Base-by-base conservation (phyloP, 192 early-diverging fungal species). In the Obelidium mucronatum region DNA sequence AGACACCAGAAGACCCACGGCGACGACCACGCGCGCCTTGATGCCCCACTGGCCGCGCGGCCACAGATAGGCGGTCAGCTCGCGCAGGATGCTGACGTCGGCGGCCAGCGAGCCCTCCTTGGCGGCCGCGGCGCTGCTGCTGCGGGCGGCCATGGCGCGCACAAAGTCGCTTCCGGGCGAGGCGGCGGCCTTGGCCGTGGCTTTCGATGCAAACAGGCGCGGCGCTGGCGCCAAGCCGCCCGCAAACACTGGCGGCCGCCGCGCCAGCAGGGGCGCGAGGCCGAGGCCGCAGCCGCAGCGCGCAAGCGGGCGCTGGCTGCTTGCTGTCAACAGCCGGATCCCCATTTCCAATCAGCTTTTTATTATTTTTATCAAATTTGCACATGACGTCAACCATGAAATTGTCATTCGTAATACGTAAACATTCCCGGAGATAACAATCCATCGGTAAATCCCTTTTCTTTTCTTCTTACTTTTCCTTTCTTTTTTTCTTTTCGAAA, bases 61-160 rank as follows among this genome's bases (percentile, higher is more conserved):
- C 98, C 98, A 99, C 19, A 98, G 77, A 77, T 95, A 96, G 13
- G 84, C 81, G 22, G 85, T 74, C 42, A 97, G 86, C 55, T 93
- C 86, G 60, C 87, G 89, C 39, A 97, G 81, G 22, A 97, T 92
- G 78, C 81, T 75, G 81, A 83, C 88, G 72, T 92, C 89, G 8
- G 76, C 11, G 1, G 76, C 53, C 3, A 76, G 74, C 19, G 30
- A 30, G 15, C 58, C 56, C 19, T n/a, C 11, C n/a, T 15, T 35
- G 33, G 61, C 59, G 56, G 58, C 35, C n/a, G 26, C 30, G n/a
- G n/a, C n/a, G n/a, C n/a, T n/a, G n/a, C n/a, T n/a, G 11, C 30
- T 39, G 3, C 66, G 62, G 36, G 22, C 33, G 5, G 40, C 39
- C 62, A 64, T 64, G 5, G 62, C 62, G 13, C 8, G 6, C 8